Evolutionary conservation across 2,329 filamentous ascomycete genomes (phyloP), one percentile per base, ranked within the genome.

Genomic region (Verticillium alfalfae): DNA sequence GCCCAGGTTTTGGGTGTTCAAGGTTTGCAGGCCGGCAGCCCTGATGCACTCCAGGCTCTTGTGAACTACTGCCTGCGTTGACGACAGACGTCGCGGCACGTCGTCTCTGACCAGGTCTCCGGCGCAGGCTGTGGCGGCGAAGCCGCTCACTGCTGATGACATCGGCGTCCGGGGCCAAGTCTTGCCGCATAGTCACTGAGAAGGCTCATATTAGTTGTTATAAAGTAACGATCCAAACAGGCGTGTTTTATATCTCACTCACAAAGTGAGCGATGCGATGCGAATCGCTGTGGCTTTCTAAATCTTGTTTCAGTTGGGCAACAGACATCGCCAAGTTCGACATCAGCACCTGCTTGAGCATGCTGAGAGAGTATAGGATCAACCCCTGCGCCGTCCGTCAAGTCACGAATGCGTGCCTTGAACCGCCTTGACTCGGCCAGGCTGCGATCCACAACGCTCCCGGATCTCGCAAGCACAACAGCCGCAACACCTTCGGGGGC

Each of bases 381-480:
- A 56, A 54, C 57, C 6, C 37, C 41, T 18, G 60, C 57, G 22
- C 58, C 61, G 15, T 13, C 18, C 41, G 67, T 68, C 8, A 75
- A 59, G 34, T 66, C 60, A 58, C 71, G 68, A 34, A 78, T 56
- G 52, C 63, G 70, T 15, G 70, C 70, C 36, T 70, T 66, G 58
- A 78, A 72, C 13, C 70, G 60, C 58, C 66, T 71, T 15, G 70
- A 69, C 34, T 70, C 69, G 34, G 64, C 62, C 10, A 65, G 62
- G 56, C 71, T 74, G 38, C 79, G 69, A 61, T 78, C 73, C 22
- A 81, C 67, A 22, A 81, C 65, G 52, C 78, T 81, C 15, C 73
- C 72, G 5, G 75, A 73, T 54, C 79, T 73, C 13, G 77, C 78
- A 31, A 81, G 63, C 1, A 75, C 70, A 2, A 82, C 79, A n/a